Conservation (phyloP, 306 rosid species). For the Trifolium subterraneum region DNA sequence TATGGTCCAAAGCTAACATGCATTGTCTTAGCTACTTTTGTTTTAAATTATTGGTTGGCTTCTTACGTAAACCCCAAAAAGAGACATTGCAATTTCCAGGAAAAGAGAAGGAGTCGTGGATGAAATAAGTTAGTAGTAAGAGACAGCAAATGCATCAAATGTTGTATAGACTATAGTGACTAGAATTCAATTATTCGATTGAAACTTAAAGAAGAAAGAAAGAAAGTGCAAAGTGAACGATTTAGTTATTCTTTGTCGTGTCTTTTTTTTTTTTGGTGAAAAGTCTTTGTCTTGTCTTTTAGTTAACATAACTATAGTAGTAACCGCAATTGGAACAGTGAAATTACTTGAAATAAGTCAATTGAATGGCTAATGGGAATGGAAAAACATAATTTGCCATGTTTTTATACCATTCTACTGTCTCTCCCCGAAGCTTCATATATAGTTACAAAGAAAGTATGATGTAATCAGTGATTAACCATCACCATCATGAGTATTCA, state of each 20-base stretch:
- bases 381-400: neutral
- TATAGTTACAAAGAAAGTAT: neutral
- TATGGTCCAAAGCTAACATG: neutral
- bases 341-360: neutral
- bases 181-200: too few species aligned
- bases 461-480: too few species aligned
- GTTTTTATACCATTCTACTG: neutral
- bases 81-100: slow-evolving; percentile 12
- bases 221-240: slow-evolving; percentile 2
- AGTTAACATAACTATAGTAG: neutral
- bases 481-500: too few species aligned
- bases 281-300: neutral
- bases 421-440: neutral
- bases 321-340: slow-evolving; percentile 31
- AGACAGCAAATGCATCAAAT: slow-evolving; percentile 10
- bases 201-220: neutral
- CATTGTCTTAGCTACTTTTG: neutral
- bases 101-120: slow-evolving; percentile 23
- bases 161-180: neutral
- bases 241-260: neutral
- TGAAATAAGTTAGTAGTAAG: neutral
- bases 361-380: neutral
- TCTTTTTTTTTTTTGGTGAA: too few species aligned
- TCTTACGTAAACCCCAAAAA: neutral
- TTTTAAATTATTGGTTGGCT: neutral